phyloP scores from a whole-genome alignment of 2,329 filamentous ascomycete species.

The Pseudofabraea citricarpa region DNA sequence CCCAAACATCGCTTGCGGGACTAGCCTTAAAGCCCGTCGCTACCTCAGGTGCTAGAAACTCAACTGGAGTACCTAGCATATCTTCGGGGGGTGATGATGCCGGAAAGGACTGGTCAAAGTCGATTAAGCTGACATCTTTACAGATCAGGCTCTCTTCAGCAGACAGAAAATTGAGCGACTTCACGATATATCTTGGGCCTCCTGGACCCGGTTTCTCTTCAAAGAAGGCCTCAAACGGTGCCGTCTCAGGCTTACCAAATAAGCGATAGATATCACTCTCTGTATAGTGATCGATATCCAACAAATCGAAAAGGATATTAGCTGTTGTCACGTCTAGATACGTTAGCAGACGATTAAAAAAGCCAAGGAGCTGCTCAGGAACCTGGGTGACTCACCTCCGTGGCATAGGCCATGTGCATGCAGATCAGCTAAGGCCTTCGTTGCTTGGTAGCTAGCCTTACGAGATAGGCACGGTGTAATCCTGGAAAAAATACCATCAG shows the following conservation, averaged over 20 bases:
- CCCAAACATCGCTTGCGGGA: constrained; percentile 17
- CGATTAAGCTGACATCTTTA: constrained; percentile 14
- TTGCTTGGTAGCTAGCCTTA: too few relatives aligned
- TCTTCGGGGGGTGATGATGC: constrained; percentile 13
- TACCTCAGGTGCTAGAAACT: constrained; percentile 20
- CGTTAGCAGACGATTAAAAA: constrained; percentile 1
- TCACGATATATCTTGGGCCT: constrained; percentile 21
- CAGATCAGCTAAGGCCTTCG: constrained; percentile 14
- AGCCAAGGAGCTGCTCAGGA: neutral
- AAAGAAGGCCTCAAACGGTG: too few relatives aligned
- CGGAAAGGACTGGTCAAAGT: constrained; percentile 18
- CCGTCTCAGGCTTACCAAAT: too few relatives aligned
- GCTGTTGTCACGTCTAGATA: constrained; percentile 15
- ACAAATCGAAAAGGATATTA: constrained; percentile 15
- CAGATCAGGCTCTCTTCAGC: constrained; percentile 11
- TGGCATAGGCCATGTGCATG: constrained; percentile 21
- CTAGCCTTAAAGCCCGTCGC: constrained; percentile 12
- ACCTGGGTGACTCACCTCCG: constrained; percentile 17
- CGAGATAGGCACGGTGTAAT: constrained; percentile 13
- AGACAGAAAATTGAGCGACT: constrained; percentile 16
- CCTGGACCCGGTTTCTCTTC: too few relatives aligned
- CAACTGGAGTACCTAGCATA: constrained; percentile 16
- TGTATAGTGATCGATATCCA: too few relatives aligned
- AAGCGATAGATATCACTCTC: too few relatives aligned
- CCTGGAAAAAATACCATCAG: constrained; percentile 6